Evolutionary conservation across 1,284 basidiomycete genomes (phyloP).

Genomic region (Pascua sp.): DNA sequence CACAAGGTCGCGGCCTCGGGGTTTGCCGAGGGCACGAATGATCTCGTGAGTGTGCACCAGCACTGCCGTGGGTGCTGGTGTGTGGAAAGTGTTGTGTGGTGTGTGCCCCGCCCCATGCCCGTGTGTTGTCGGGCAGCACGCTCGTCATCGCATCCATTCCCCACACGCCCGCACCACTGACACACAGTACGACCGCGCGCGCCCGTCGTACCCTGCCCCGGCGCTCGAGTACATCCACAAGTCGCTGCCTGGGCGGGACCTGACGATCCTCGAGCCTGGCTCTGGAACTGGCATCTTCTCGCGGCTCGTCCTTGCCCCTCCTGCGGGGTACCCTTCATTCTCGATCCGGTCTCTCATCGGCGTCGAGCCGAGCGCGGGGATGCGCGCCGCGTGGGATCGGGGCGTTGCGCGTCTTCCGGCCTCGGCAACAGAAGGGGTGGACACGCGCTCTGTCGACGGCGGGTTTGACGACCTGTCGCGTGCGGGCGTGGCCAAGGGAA

Average conservation of each 20-base stretch:
- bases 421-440: conserved; percentile 3
- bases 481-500: conserved; percentile 23
- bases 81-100: not conserved
- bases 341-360: conserved; percentile 37
- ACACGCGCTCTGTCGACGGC: conserved; percentile 35
- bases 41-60: conserved; percentile 28
- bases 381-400: conserved; percentile 44
- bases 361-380: conserved; percentile 51
- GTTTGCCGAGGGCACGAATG: conserved; percentile 47
- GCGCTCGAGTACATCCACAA: conserved; percentile 38
- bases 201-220: conserved; percentile 49
- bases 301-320: conserved; percentile 44
- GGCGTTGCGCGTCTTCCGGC: conserved; percentile 16
- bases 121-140: too few species aligned
- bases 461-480: conserved; percentile 46
- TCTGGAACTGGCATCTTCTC: conserved; percentile 52
- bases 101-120: too few species aligned
- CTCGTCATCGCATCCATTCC: not conserved
- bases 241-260: not conserved
- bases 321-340: conserved; percentile 36
- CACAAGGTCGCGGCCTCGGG: conserved; percentile 40
- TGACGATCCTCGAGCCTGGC: conserved; percentile 42
- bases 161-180: not conserved
- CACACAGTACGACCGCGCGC: conserved; percentile 45
- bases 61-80: not conserved